Conservation (phyloP, 2,329 filamentous ascomycete genomes). For the Phialophora tarda region DNA sequence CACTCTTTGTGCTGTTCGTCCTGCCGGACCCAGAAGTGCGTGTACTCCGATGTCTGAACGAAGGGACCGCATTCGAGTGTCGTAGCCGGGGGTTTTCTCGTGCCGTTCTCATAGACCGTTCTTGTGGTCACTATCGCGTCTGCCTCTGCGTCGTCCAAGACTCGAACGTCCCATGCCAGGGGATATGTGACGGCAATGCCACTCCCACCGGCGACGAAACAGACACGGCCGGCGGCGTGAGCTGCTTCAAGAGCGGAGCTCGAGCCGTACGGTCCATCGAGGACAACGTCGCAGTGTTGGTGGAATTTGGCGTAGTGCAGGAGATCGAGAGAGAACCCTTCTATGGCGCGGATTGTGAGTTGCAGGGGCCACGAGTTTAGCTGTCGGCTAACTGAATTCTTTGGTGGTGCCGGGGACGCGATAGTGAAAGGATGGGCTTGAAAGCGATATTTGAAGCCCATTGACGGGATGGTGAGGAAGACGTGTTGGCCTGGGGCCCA, state of each 20-base stretch:
- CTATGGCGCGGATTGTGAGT: constrained; percentile 65
- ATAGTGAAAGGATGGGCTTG: constrained; percentile 73
- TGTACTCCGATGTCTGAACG: constrained; percentile 17
- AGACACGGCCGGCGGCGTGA: constrained; percentile 53
- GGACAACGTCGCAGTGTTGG: constrained; percentile 53
- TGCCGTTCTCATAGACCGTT: constrained; percentile 30
- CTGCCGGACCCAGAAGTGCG: constrained; percentile 39
- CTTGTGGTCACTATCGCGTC: constrained; percentile 30
- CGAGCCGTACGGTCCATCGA: constrained; percentile 71
- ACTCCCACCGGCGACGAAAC: constrained; percentile 67
- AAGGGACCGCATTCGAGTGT: constrained; percentile 15
- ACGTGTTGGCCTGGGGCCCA: constrained; percentile 69
- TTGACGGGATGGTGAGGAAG: constrained; percentile 64
- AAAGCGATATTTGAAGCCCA: constrained; percentile 59
- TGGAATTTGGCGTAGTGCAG: constrained; percentile 58
- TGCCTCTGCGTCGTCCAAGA: constrained; percentile 15
- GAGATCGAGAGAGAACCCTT: constrained; percentile 65
- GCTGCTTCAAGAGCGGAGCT: constrained; percentile 61
- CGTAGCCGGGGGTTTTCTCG: constrained; percentile 15
- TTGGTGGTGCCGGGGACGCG: constrained; percentile 52
- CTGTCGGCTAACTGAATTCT: background rate
- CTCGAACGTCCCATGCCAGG: constrained; percentile 48
- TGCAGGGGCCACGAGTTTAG: constrained; percentile 52
- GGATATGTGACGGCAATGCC: constrained; percentile 70
- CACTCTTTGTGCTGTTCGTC: constrained; percentile 34